A percentile compares a stretch with the other conserved stretches of the same genome.
phyloP scores from a whole-genome alignment of 139 green algal genomes.

The Pleodorina starrii region DNA sequence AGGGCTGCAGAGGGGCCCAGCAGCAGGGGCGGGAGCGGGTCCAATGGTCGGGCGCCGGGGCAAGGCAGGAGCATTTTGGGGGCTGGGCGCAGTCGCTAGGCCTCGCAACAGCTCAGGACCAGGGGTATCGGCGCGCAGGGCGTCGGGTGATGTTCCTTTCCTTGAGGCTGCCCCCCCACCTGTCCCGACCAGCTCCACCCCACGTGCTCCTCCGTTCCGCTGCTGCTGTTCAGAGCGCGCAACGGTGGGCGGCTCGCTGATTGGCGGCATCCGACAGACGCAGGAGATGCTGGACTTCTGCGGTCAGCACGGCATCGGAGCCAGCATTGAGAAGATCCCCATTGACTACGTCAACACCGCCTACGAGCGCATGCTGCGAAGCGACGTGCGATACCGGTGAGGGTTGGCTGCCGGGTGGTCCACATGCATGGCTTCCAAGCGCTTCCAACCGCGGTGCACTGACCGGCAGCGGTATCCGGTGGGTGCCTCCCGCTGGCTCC shows the following conservation, averaged over 20 bases:
- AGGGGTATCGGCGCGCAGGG: too few species aligned
- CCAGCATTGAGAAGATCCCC: conserved; percentile 56
- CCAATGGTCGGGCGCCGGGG: too few species aligned
- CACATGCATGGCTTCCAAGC: background rate
- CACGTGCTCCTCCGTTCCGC: too few species aligned
- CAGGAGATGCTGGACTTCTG: conserved; percentile 90
- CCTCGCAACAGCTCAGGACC: too few species aligned
- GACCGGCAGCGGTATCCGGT: background rate
- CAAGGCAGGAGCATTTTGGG: too few species aligned
- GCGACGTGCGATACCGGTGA: conserved; percentile 76
- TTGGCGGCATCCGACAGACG: conserved; percentile 81
- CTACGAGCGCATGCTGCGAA: conserved; percentile 73
- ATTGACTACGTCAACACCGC: conserved; percentile 78
- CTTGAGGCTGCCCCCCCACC: too few species aligned
- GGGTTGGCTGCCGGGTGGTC: background rate
- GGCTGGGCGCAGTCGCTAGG: too few species aligned
- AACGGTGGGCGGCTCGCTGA: conserved; percentile 65
- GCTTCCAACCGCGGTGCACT: background rate
- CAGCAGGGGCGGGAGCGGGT: too few species aligned
- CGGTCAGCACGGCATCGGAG: conserved; percentile 72
- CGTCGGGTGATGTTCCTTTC: too few species aligned
- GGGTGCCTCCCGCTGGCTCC: background rate
- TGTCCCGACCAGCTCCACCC: too few species aligned
- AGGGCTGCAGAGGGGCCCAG: too few species aligned
- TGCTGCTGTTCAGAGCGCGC: conserved; percentile 42